A percentile compares a stretch with the other conserved stretches of the same genome.
phyloP scores from a whole-genome alignment of 202 grass and related monocot species.

The Panicum hallii region DNA sequence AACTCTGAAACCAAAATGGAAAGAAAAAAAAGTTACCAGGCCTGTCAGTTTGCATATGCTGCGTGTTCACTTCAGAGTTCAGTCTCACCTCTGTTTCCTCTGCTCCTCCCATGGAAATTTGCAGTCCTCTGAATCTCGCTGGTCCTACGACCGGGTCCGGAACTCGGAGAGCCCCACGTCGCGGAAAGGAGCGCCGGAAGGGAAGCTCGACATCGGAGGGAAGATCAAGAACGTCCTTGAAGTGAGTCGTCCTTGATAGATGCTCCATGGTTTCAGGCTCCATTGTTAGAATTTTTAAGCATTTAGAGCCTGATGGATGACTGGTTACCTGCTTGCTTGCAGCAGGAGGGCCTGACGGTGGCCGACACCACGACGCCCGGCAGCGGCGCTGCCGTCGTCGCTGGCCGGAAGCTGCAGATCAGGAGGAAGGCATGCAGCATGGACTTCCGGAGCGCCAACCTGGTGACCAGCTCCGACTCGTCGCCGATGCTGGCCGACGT shows the following conservation, averaged over 20 bases:
- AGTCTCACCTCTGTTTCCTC: background rate
- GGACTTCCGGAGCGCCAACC: constrained; percentile 49
- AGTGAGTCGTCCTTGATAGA: constrained; percentile 32
- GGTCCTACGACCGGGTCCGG: constrained; percentile 66
- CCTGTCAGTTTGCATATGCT: background rate
- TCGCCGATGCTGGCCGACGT: constrained; percentile 44
- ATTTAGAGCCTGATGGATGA: background rate
- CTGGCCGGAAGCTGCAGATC: constrained; percentile 63
- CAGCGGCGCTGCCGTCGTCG: constrained; percentile 35
- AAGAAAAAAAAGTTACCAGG: no score
- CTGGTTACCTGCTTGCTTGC: background rate
- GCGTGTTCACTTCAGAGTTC: background rate
- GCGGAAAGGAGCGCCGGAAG: constrained; percentile 56
- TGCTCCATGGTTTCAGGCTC: background rate
- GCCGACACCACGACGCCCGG: constrained; percentile 39
- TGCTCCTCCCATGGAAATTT: background rate
- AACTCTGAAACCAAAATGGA: background rate
- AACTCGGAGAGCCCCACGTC: constrained; percentile 60
- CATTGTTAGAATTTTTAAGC: background rate
- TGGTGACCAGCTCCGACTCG: constrained; percentile 23
- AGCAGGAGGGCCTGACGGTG: constrained; percentile 65
- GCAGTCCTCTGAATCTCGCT: constrained; percentile 58
- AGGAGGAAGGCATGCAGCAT: constrained; percentile 69
- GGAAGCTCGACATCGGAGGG: constrained; percentile 67
- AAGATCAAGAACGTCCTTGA: constrained; percentile 78